Evolutionary conservation across 2,329 filamentous ascomycete genomes (phyloP).

Genomic region (Trichoderma polysporum): DNA sequence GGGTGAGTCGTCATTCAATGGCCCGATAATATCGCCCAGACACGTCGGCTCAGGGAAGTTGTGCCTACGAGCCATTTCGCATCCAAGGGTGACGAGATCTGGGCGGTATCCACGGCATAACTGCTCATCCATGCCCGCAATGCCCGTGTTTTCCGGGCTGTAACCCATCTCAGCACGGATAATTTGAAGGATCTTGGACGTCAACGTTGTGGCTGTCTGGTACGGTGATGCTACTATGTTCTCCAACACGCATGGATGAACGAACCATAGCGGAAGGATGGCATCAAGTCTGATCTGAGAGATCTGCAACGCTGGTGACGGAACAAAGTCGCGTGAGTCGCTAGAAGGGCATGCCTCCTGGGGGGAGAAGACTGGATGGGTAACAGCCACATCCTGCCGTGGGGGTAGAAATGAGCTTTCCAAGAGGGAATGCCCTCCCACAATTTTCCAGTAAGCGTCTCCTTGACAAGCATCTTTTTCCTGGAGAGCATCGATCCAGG

Average conservation of each 20-base stretch:
- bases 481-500: constrained; percentile 22
- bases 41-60: not conserved
- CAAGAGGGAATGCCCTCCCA: not conserved
- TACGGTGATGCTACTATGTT: constrained; percentile 15
- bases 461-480: not conserved
- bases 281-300: not conserved
- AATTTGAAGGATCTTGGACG: constrained; percentile 10
- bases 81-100: not conserved
- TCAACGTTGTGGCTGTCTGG: not conserved
- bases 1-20: not conserved
- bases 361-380: not conserved
- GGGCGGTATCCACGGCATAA: not conserved
- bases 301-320: not conserved
- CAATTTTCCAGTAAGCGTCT: not conserved
- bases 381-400: not conserved
- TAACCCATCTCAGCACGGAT: constrained; percentile 21
- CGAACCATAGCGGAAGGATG: constrained; percentile 19
- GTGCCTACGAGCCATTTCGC: not conserved
- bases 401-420: not conserved
- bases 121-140: constrained; percentile 21
- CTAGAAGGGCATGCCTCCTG: not conserved
- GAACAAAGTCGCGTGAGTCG: not conserved
- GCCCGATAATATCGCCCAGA: not conserved
- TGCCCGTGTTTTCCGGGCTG: not conserved
- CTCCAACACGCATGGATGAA: constrained; percentile 19